Evolutionary conservation across 2,329 filamentous ascomycete species (phyloP).

Genomic region (Aspergillus sp.): DNA sequence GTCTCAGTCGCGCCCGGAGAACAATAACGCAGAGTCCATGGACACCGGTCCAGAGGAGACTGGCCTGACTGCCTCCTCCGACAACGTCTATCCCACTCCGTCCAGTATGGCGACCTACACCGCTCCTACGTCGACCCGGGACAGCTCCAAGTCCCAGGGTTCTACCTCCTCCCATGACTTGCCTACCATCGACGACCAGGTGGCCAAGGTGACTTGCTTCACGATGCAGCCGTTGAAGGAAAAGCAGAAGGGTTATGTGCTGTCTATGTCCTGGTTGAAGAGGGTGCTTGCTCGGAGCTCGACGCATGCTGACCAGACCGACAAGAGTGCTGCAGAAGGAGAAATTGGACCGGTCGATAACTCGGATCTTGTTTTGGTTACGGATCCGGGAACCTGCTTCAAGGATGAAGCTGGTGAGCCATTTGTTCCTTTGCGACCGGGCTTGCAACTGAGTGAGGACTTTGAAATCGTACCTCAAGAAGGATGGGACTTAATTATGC

Average conservation of each 20-base stretch:
- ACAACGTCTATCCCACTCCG: conserved; percentile 32
- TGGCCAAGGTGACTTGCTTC: conserved; percentile 65
- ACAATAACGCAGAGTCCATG: conserved; percentile 31
- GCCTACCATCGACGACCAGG: conserved; percentile 63
- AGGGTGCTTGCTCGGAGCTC: conserved; percentile 64
- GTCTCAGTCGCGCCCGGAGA: conserved; percentile 18
- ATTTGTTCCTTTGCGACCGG: conserved; percentile 71
- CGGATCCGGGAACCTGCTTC: conserved; percentile 35
- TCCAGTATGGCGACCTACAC: conserved; percentile 36
- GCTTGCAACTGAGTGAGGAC: conserved; percentile 59
- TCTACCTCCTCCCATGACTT: conserved; percentile 17
- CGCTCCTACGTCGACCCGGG: conserved; percentile 21
- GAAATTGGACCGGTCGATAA: conserved; percentile 82
- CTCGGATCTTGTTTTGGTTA: conserved; percentile 67
- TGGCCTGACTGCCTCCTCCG: conserved; percentile 23
- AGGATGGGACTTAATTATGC: conserved; percentile 75
- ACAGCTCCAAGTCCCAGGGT: conserved; percentile 19
- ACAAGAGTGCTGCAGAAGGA: conserved; percentile 57
- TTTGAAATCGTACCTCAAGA: conserved; percentile 73
- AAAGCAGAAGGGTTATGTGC: conserved; percentile 69
- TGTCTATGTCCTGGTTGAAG: conserved; percentile 75
- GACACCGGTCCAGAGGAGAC: conserved; percentile 35
- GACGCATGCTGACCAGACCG: conserved; percentile 50
- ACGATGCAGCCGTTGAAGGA: conserved; percentile 55
- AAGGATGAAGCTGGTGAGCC: conserved; percentile 42